Evolutionary conservation across 202 grass and related monocot genomes (phyloP).

Genomic region (Digitaria exilis): DNA sequence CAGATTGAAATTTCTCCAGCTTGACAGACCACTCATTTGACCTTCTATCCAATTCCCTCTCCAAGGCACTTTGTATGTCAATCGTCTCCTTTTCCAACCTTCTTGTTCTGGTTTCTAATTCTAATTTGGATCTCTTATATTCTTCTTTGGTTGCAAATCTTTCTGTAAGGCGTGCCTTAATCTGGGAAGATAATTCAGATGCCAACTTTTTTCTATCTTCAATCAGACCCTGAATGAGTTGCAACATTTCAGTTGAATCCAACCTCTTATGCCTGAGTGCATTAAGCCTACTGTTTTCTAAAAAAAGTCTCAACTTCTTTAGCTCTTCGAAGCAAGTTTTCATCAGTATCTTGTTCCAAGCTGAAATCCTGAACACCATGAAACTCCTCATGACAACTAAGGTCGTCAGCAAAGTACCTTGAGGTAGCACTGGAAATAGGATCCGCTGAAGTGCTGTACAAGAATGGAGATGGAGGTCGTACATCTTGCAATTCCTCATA

Average conservation of each 20-base stretch:
- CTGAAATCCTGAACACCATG: conserved; percentile 31
- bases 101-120: conserved; percentile 62
- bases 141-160: conserved; percentile 67
- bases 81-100: conserved; percentile 73
- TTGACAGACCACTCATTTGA: conserved; percentile 77
- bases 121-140: conserved; percentile 60
- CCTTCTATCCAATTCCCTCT: conserved; percentile 68
- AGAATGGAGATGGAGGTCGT: conserved; percentile 44
- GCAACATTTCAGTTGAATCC: conserved; percentile 44
- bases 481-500: conserved; percentile 60
- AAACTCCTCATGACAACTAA: conserved; percentile 11
- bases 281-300: conserved; percentile 53
- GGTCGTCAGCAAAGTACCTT: conserved; percentile 27
- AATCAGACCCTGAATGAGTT: conserved; percentile 57
- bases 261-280: conserved; percentile 44
- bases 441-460: conserved; percentile 37
- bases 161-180: conserved; percentile 73
- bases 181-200: conserved; percentile 71
- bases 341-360: conserved; percentile 60
- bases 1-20: conserved; percentile 78
- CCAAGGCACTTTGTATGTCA: conserved; percentile 53
- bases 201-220: conserved; percentile 68
- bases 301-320: conserved; percentile 54
- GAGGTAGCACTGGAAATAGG: conserved; percentile 26
- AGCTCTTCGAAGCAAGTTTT: conserved; percentile 63